Evolutionary conservation across 2,329 filamentous ascomycete species (phyloP), one percentile per base, ranked within the genome.

Genomic region (Tolypocladium album): DNA sequence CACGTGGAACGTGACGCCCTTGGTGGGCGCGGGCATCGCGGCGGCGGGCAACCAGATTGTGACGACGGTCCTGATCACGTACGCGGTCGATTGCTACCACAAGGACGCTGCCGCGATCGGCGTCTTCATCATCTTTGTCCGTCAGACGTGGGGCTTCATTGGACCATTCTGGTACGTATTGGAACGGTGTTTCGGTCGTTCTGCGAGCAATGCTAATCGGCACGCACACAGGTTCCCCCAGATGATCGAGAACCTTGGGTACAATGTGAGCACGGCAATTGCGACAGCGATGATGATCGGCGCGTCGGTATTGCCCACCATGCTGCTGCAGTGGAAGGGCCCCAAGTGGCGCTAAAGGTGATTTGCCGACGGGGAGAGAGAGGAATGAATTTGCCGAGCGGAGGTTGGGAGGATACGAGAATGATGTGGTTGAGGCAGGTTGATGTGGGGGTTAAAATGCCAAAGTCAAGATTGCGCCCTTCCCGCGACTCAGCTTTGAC

Each of bases 11-110:
- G 75, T 85, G 6, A 83, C 81, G 0, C 83, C 83, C 0, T 72
- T 83, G 17, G 66, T 85, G 20, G 82, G 83, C 5, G 76, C 75
- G 7, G 82, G 76, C 2, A 78, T 82, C 62, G 75, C 74, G 0
- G 78, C 77, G 0, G 79, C 76, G 6, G 83, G 84, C 0, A 85
- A 84, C 61, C 83, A 86, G 68, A 79, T 87, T 50, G 76, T 85
- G 20, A 86, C 83, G 0, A 86, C 84, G 0, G 79, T 85, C 2
- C 67, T 84, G 52, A 79, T 84, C 31, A 85, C 84, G 0, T 86
- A 85, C 66, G 79, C 82, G 0, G 79, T 87, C 1, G 84, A 86
- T 63, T 82, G 80, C 65, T 78, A 83, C 62, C 75, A 72, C 2
- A 73, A 80, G 36, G 76, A 82, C 47, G 75, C 81, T 0, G 78